Conservation (phyloP, 2,329 filamentous ascomycete species). For the Drechslera avenae region DNA sequence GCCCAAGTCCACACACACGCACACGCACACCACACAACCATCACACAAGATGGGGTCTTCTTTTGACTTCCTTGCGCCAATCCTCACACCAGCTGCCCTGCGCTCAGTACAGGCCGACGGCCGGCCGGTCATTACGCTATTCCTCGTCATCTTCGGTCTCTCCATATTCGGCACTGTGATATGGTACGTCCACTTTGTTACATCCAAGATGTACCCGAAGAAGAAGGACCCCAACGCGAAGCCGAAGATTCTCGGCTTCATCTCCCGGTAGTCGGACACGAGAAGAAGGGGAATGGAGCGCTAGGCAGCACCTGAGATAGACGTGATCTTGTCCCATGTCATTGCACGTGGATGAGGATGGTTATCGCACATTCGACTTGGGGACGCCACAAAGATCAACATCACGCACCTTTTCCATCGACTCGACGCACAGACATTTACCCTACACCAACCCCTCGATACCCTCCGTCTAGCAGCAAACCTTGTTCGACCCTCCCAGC, state of each 20-base stretch:
- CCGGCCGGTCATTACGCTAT: slow-evolving; percentile 82
- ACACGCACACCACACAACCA: neutral
- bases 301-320: neutral
- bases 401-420: neutral
- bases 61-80: slow-evolving; percentile 39
- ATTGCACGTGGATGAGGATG: neutral
- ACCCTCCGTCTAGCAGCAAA: neutral
- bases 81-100: slow-evolving; percentile 39
- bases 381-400: neutral
- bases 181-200: slow-evolving; percentile 40
- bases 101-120: slow-evolving; percentile 58
- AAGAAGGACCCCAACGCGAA: slow-evolving; percentile 35
- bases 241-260: slow-evolving; percentile 28
- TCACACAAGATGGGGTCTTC: slow-evolving; percentile 24
- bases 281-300: neutral
- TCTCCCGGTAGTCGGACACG: slow-evolving; percentile 22
- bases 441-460: neutral
- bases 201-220: slow-evolving; percentile 35
- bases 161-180: slow-evolving; percentile 27
- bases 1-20: neutral
- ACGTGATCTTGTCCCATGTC: neutral
- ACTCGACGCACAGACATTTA: neutral
- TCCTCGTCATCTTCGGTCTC: slow-evolving; percentile 79
- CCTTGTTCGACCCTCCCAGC: neutral
- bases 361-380: neutral